Evolutionary conservation across 169 alveolate species (phyloP).

Genomic region (Cryptosporidium baileyi): DNA sequence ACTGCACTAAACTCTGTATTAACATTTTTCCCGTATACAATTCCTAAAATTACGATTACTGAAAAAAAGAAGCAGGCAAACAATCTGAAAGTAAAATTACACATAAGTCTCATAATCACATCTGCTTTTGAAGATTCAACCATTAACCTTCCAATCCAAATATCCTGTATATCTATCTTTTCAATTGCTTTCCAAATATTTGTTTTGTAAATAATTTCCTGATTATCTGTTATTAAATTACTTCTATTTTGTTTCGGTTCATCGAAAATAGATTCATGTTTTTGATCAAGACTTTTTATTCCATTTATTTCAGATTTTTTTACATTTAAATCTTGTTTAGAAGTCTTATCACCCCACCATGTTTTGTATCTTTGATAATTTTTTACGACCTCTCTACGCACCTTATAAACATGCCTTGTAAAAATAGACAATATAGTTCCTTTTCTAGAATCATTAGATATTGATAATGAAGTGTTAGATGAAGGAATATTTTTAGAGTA

Average conservation of each 20-base stretch:
- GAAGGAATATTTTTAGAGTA: neutral
- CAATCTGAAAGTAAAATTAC: conserved; percentile 51
- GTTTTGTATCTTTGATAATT: conserved; percentile 50
- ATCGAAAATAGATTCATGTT: neutral
- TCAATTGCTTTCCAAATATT: conserved; percentile 6
- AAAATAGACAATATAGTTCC: conserved; percentile 17
- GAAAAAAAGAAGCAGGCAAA: conserved; percentile 54
- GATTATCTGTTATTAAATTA: neutral
- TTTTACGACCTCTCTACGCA: conserved; percentile 39
- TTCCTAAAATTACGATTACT: conserved; percentile 29
- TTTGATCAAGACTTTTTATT: neutral
- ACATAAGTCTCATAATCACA: conserved; percentile 60
- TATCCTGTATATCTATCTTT: conserved; percentile 34
- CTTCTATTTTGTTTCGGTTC: neutral
- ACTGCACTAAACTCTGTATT: conserved; percentile 67
- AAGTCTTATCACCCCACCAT: conserved; percentile 51
- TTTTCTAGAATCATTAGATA: conserved; percentile 38
- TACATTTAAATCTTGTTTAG: neutral
- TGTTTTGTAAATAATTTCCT: neutral
- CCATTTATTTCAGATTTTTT: conserved; percentile 4
- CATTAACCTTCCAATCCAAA: conserved; percentile 67
- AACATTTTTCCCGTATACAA: conserved; percentile 3
- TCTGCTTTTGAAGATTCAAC: conserved; percentile 65
- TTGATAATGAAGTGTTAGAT: neutral
- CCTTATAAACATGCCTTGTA: conserved; percentile 30